Evolutionary conservation across 805 yeast genomes (phyloP).

Genomic region (Candida dajiaensis): DNA sequence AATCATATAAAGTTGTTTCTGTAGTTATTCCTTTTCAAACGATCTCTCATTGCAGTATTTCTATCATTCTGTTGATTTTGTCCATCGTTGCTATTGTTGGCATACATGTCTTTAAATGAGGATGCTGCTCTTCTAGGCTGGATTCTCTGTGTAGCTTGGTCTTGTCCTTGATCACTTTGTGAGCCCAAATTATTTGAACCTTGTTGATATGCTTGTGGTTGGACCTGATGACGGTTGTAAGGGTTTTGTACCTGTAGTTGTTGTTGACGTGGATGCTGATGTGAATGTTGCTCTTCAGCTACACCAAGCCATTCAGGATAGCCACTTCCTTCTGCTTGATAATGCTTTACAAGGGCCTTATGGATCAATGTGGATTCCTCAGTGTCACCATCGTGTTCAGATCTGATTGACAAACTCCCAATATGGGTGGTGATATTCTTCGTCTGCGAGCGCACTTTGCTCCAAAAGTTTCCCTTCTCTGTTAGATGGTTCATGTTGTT

Average conservation of each 20-base stretch:
- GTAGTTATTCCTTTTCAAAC: slow-evolving; percentile 22
- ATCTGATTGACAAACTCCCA: slow-evolving; percentile 17
- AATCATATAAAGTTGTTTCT: slow-evolving; percentile 13
- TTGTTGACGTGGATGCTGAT: slow-evolving; percentile 8
- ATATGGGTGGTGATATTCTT: slow-evolving; percentile 18
- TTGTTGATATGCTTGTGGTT: slow-evolving; percentile 2
- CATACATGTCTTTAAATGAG: slow-evolving; percentile 17
- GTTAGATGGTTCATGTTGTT: neutral
- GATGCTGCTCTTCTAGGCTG: slow-evolving; percentile 7
- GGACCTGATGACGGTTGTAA: neutral
- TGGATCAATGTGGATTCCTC: slow-evolving; percentile 21
- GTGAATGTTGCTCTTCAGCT: slow-evolving; percentile 2
- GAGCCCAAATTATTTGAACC: neutral
- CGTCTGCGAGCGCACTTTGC: slow-evolving; percentile 22
- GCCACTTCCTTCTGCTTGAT: slow-evolving; percentile 6
- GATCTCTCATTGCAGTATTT: slow-evolving; percentile 15
- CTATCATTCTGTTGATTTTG: neutral
- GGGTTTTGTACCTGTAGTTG: slow-evolving; percentile 6
- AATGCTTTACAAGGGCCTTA: slow-evolving; percentile 21
- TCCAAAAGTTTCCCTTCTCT: slow-evolving; percentile 17
- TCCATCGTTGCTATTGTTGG: neutral
- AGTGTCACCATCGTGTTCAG: slow-evolving; percentile 25
- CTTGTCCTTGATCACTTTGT: neutral
- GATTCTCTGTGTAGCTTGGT: slow-evolving; percentile 1
- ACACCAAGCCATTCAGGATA: slow-evolving; percentile 26